Evolutionary conservation across 257 asterid genomes (phyloP).

Genomic region (Nemophila menziesii): DNA sequence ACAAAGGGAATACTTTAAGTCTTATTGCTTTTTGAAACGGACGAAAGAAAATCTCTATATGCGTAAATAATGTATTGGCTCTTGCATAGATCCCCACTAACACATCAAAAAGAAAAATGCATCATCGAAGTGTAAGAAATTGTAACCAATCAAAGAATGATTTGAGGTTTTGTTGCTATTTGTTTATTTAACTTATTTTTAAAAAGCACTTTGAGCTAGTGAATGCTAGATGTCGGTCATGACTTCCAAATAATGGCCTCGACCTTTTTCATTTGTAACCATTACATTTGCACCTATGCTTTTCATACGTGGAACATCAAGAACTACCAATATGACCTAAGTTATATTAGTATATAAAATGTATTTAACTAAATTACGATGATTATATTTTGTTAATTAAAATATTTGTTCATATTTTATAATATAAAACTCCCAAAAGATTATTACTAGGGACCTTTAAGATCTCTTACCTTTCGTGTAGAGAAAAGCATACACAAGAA

Average conservation of each 20-base stretch:
- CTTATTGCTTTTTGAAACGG: slow-evolving; percentile 10
- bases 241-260: neutral
- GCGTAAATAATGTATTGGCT: slow-evolving; percentile 3
- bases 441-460: no score
- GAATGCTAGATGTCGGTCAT: neutral
- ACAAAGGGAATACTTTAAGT: neutral
- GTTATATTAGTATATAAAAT: neutral
- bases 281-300: slow-evolving; percentile 6
- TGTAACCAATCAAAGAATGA: slow-evolving; percentile 1
- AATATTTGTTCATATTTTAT: no score
- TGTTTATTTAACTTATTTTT: neutral
- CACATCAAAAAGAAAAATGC: slow-evolving; percentile 8
- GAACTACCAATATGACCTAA: slow-evolving; percentile 8
- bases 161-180: neutral
- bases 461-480: no score
- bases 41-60: slow-evolving; percentile 18
- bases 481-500: no score
- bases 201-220: slow-evolving; percentile 1
- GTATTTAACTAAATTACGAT: no score
- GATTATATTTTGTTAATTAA: no score
- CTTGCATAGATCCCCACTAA: slow-evolving; percentile 29
- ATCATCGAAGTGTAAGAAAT: neutral
- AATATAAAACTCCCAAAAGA: no score
- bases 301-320: neutral
- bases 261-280: slow-evolving; percentile 1